Evolutionary conservation across 345 rosid genomes (phyloP).

Genomic region (Euphorbia peplus): DNA sequence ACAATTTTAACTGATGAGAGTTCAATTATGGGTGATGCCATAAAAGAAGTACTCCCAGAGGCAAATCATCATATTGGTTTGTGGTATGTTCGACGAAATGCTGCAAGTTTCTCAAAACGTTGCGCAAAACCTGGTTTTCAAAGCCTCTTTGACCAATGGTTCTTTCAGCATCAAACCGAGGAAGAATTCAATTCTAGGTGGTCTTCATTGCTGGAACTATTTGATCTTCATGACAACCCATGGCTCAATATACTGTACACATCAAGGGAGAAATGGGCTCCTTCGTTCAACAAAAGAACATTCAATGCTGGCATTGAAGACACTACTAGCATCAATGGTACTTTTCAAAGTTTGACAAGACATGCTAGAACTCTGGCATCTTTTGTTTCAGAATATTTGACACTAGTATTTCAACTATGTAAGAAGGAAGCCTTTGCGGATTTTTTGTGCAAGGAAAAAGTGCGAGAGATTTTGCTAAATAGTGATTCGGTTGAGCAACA

Average conservation of each 20-base stretch:
- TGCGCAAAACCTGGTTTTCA: not conserved
- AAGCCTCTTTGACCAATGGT: not conserved
- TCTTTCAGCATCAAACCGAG: not conserved
- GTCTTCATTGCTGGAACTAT: no score
- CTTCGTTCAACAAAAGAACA: not conserved
- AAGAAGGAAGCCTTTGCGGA: not conserved
- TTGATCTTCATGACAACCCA: not conserved
- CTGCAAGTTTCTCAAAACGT: not conserved
- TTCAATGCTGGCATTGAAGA: not conserved
- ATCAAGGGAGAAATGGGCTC: not conserved
- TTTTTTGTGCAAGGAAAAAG: not conserved
- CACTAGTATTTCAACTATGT: not conserved
- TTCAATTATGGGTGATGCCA: no score
- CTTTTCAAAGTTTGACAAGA: no score
- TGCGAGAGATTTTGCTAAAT: not conserved
- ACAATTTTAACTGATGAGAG: no score
- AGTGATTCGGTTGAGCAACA: not conserved
- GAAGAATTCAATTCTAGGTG: no score
- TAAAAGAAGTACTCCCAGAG: no score
- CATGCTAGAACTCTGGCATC: no score
- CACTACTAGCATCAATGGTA: no score
- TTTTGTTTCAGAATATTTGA: no score
- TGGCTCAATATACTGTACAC: not conserved
- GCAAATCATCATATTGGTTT: not conserved
- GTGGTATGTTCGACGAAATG: not conserved